Base-by-base conservation (phyloP, 225 moss, liverwort and hornwort genomes). In the Physcomitrium patens region DNA sequence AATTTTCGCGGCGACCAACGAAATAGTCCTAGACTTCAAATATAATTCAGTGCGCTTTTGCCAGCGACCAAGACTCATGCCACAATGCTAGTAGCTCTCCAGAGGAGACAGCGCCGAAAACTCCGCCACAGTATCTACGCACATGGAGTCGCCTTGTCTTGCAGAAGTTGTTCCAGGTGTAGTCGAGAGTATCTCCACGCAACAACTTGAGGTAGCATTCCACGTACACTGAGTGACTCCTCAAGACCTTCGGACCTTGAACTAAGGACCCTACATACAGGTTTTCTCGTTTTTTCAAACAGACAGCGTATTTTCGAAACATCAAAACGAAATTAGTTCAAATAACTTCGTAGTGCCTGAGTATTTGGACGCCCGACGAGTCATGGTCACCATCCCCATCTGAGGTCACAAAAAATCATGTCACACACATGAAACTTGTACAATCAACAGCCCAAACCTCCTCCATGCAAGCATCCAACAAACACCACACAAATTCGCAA, bases 121-220 rank as follows among this genome's bases (percentile, higher is more conserved):
- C 44, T 37, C 31, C 31, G 41, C 63, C 9, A 63, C 43, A 63
- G 41, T 64, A 7, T 3, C 12, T 49, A 27, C 55, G 55, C 20
- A 22, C 55, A 8, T 52, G n/a, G n/a, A 1, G n/a, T 17, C 52
- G 16, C 52, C 17, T n/a, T n/a, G n/a, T 52, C 10, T 49, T 17
- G 17, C 26, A 26, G 49, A 37, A 37, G 31, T 9, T 49, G 31
- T 9, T 49, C 17, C 26, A 0, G 49, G 48, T 23, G 5, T 37
- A 37, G 31, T 37, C 31, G 37, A 68, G 68, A 37, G 69, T 41
- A 55, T 55, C 69, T 12, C 51, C 67, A 54, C 54, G 12, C 20
- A 42, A n/a, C n/a, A 24, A 55, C 8, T 37, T 41, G 43, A 55
- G 20, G 55, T 26, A 42, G 55, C 69, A 55, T 43, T 69, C 19